phyloP scores from a whole-genome alignment of 2,329 filamentous ascomycete genomes.

The Cercospora canescens region DNA sequence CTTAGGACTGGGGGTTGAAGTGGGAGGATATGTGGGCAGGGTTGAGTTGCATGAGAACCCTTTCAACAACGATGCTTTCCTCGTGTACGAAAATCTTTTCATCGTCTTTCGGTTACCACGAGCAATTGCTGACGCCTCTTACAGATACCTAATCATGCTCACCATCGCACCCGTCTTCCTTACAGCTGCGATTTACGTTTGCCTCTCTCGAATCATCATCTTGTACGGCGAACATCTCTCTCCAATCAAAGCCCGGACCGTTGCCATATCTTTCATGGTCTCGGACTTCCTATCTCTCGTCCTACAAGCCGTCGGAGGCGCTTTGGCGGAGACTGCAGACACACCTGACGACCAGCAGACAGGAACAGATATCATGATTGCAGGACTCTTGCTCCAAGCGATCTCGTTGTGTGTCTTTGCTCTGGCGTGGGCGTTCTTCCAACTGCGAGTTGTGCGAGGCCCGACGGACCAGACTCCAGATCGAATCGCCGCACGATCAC shows the following conservation, averaged over 20 bases:
- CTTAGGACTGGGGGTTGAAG: conserved; percentile 52
- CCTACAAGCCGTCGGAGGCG: conserved; percentile 59
- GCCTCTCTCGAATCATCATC: conserved; percentile 59
- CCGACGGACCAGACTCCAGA: conserved; percentile 20
- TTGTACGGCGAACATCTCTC: conserved; percentile 48
- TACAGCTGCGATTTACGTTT: conserved; percentile 58
- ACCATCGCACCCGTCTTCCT: conserved; percentile 60
- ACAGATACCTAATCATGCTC: conserved; percentile 58
- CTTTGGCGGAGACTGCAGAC: conserved; percentile 53
- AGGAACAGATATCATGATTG: conserved; percentile 58
- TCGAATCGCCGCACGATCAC: conserved; percentile 40
- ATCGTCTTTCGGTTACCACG: neutral
- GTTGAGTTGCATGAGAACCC: conserved; percentile 56
- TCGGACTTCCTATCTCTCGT: conserved; percentile 58
- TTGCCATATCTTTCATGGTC: conserved; percentile 58
- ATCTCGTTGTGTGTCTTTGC: conserved; percentile 51
- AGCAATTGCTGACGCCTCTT: neutral
- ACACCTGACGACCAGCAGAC: conserved; percentile 41
- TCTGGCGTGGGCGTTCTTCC: conserved; percentile 39
- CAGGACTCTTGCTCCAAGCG: conserved; percentile 59
- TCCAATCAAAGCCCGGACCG: conserved; percentile 30
- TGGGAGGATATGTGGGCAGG: conserved; percentile 58
- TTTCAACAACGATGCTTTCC: conserved; percentile 51
- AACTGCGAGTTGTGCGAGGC: conserved; percentile 8
- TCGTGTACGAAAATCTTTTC: conserved; percentile 43